Conservation (phyloP, 2,329 filamentous ascomycete genomes). For the Periconia macrospinosa region DNA sequence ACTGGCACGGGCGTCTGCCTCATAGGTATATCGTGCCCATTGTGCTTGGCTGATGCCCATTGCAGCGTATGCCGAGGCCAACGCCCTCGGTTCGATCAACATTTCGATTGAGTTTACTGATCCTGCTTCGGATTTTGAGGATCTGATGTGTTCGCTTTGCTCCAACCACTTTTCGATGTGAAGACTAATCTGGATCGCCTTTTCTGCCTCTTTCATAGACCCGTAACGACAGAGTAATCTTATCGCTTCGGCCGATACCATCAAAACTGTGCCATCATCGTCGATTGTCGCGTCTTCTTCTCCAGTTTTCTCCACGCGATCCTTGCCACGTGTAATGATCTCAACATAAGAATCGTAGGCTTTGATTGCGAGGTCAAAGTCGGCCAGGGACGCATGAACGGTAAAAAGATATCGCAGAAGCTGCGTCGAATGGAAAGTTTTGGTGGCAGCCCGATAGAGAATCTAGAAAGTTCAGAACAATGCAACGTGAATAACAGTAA, state of each 20-base stretch:
- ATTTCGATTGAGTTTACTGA: conserved; percentile 36
- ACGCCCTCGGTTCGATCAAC: conserved; percentile 59
- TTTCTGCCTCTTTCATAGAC: conserved; percentile 72
- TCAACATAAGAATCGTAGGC: conserved; percentile 91
- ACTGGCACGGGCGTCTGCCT: conserved; percentile 69
- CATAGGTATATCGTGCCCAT: conserved; percentile 81
- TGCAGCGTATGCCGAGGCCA: conserved; percentile 73
- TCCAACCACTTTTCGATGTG: conserved; percentile 76
- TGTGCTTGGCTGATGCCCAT: conserved; percentile 84
- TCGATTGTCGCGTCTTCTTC: conserved; percentile 73
- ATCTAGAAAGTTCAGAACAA: conserved; percentile 54
- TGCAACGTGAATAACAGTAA: background rate
- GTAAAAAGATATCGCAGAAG: conserved; percentile 85
- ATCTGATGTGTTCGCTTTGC: conserved; percentile 47
- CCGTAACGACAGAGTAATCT: conserved; percentile 82
- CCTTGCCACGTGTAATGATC: conserved; percentile 82
- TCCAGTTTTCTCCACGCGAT: conserved; percentile 74
- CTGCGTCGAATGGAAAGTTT: conserved; percentile 92
- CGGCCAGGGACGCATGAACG: conserved; percentile 82
- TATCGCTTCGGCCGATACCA: conserved; percentile 79
- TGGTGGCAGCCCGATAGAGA: conserved; percentile 85
- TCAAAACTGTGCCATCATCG: conserved; percentile 73
- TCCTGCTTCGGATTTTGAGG: conserved; percentile 25
- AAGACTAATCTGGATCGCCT: conserved; percentile 69
- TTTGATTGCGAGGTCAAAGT: conserved; percentile 89